phyloP scores from a whole-genome alignment of 768 basidiomycete genomes.

The Botryobasidium botryosum region DNA sequence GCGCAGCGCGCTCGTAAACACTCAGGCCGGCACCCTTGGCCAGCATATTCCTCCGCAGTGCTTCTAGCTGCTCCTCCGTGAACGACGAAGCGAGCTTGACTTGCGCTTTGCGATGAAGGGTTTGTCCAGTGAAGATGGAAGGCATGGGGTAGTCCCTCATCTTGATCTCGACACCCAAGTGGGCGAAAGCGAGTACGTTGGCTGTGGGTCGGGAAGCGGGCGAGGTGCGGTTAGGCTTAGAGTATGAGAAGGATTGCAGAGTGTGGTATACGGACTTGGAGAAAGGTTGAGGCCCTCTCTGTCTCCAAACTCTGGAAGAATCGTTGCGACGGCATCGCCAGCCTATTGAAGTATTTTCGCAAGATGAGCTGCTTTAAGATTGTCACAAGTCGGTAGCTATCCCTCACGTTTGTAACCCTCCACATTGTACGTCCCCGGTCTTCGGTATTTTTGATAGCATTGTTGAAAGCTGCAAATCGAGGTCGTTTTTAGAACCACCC shows the following conservation, averaged over 20 bases:
- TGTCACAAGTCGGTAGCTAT: no score
- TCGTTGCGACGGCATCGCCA: conserved; percentile 13
- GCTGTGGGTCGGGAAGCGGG: background rate
- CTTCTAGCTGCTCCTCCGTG: background rate
- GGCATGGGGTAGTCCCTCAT: conserved; percentile 5
- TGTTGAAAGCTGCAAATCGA: no score
- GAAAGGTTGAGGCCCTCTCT: background rate
- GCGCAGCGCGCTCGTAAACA: no score
- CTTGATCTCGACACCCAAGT: conserved; percentile 9
- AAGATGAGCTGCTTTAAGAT: no score
- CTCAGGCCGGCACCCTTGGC: no score
- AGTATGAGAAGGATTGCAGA: background rate
- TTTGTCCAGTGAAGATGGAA: background rate
- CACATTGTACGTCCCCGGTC: conserved; percentile 10
- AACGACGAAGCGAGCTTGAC: conserved; percentile 2
- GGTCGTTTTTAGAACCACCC: no score
- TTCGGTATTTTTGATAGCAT: conserved; percentile 1
- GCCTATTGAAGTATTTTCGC: background rate
- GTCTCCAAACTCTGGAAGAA: conserved; percentile 12
- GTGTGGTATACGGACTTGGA: background rate
- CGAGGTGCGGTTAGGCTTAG: background rate
- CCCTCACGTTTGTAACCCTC: conserved; percentile 11
- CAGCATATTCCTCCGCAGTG: no score
- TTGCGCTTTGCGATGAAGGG: no score
- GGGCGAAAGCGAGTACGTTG: conserved; percentile 9